Percentiles rank a stretch among this genome's conserved stretches.
These are phyloP conservation scores for Aspergillus carlsbadensis DNA, from an alignment of 495 filamentous ascomycete genomes.

Conservation along the genomic window DNA sequence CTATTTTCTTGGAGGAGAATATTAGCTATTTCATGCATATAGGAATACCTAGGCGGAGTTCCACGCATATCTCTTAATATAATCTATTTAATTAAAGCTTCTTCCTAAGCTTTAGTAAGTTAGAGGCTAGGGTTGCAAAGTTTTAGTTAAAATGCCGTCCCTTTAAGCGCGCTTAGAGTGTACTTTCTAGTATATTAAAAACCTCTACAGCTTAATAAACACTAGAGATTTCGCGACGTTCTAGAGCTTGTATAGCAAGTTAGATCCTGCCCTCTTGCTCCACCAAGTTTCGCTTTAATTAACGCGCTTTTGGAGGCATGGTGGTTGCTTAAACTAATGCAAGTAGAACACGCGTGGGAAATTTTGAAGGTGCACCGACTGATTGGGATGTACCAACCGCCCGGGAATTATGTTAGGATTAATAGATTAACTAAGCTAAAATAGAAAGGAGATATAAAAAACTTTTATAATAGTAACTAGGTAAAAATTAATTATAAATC, in stretches of 20 bases:
- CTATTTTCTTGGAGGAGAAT: neutral
- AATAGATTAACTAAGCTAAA: too few relatives aligned
- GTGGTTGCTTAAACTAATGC: conserved; percentile 8
- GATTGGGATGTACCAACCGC: too few relatives aligned
- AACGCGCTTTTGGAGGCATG: conserved; percentile 11
- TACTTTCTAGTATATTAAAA: conserved; percentile 14
- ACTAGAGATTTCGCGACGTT: conserved; percentile 3
- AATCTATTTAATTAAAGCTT: conserved; percentile 33
- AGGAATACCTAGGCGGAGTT: neutral
- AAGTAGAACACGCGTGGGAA: neutral
- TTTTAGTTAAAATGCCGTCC: conserved; percentile 1
- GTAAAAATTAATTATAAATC: too few relatives aligned
- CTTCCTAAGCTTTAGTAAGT: conserved; percentile 20
- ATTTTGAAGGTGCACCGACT: too few relatives aligned
- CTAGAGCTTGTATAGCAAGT: too few relatives aligned
- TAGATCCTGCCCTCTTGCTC: conserved; percentile 18
- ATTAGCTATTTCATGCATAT: conserved; percentile 35
- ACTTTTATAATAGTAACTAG: too few relatives aligned
- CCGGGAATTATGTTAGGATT: too few relatives aligned
- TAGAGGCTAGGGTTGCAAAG: conserved; percentile 11
- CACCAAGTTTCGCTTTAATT: neutral
- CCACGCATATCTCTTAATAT: conserved; percentile 22
- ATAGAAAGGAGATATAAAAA: too few relatives aligned
- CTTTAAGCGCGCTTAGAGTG: conserved; percentile 19
- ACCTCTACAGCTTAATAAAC: conserved; percentile 4